Evolutionary conservation across 345 rosid species (phyloP).

Genomic region (Passiflora organensis): DNA sequence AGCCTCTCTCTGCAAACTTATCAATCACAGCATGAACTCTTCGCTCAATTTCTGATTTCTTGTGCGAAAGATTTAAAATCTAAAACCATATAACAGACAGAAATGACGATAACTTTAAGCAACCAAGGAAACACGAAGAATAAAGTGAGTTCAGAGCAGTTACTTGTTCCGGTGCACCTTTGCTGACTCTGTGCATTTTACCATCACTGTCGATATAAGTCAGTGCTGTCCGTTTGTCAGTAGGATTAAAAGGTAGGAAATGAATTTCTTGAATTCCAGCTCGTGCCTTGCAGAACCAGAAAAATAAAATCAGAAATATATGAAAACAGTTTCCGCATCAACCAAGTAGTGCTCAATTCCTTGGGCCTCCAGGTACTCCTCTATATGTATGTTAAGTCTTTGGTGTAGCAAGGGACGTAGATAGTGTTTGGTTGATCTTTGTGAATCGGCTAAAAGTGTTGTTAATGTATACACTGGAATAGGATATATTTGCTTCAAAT

Average conservation of each 20-base stretch:
- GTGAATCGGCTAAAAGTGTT: too few relatives aligned
- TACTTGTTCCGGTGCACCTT: slow-evolving; percentile 97
- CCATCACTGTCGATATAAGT: slow-evolving; percentile 65
- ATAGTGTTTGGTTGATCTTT: too few relatives aligned
- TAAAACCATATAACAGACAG: slow-evolving; percentile 18
- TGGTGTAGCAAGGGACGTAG: too few relatives aligned
- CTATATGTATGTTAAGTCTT: too few relatives aligned
- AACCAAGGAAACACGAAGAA: too few relatives aligned
- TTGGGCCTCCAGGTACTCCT: too few relatives aligned
- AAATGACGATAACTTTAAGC: too few relatives aligned
- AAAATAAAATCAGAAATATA: not conserved
- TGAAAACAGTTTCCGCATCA: not conserved
- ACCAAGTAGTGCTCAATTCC: too few relatives aligned
- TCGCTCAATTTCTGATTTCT: slow-evolving; percentile 52
- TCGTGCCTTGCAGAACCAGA: slow-evolving; percentile 45
- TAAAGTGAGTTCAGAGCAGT: too few relatives aligned
- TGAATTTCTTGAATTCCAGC: slow-evolving; percentile 70
- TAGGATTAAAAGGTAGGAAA: slow-evolving; percentile 79
- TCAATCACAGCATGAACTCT: slow-evolving; percentile 55
- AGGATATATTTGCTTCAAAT: too few relatives aligned
- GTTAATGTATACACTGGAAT: too few relatives aligned
- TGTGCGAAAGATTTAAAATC: slow-evolving; percentile 57
- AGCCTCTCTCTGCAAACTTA: slow-evolving; percentile 76
- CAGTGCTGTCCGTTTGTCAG: slow-evolving; percentile 78
- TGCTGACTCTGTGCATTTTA: slow-evolving; percentile 74